Evolutionary conservation across 495 filamentous ascomycete species (phyloP), one percentile per base, ranked within the genome.

Genomic region (Cercophora samala): DNA sequence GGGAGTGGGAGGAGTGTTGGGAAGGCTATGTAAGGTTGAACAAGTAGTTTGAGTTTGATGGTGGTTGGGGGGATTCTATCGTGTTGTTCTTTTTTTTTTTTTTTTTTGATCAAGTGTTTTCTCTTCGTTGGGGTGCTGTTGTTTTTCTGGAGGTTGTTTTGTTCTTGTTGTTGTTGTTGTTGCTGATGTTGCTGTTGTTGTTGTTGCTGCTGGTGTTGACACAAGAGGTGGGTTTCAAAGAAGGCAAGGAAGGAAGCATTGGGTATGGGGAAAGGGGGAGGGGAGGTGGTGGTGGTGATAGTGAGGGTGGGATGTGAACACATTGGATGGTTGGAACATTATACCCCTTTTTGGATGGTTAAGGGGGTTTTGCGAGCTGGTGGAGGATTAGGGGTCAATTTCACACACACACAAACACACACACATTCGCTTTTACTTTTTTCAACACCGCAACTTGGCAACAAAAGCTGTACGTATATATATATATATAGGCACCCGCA

Each of bases 11-110:
- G 64, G 26, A 64, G 51, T 15, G 68, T 81, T 13, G 79, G 80
- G 15, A 81, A 77, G 66, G 80, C 79, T 5, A 73, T 81, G 55
- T 82, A 56, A 74, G 42, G 15, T 17, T 62, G 11, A 37, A 21
- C 19, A 6, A n/a, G 63, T 42, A 64, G 67, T 17, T 61, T 15
- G 59, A 51, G n/a, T 8, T 42, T 46, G 60, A 46, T 25, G 67
- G 54, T 22, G 60, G 64, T 64, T 60, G 60, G 51, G 65, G 72
- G 23, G 54, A 56, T 21, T 21, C 4, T 56, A 13, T 21, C 19
- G 17, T 21, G n/a, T 56, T 13, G 58, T 29, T 17, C 17, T 60
- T 60, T 60, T 4, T 60, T 21, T 60, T 5, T 29, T 17, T 2
- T 13, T 60, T n/a, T 25, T 32, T 25, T 60, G 52, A 4, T 54